A percentile compares a stretch with the other conserved stretches of the same genome.
phyloP scores from a whole-genome alignment of 2,329 filamentous ascomycete genomes.

The Fonsecaea pugnacius region DNA sequence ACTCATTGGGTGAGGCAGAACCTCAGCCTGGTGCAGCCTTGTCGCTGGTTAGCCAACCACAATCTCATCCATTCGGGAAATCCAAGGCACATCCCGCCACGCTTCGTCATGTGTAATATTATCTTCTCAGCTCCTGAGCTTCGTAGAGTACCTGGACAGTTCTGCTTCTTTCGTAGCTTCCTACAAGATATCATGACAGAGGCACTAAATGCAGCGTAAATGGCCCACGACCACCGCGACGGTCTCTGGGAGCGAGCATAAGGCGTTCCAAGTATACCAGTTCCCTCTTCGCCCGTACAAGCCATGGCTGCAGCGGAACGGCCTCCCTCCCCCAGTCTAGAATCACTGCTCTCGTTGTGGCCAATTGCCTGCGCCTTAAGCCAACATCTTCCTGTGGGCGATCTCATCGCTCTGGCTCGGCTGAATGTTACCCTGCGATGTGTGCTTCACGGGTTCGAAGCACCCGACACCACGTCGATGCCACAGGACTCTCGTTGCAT shows the following conservation, averaged over 20 bases:
- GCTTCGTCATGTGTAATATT: not conserved
- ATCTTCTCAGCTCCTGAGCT: not conserved
- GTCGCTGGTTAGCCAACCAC: slow-evolving; percentile 3
- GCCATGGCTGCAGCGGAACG: slow-evolving; percentile 5
- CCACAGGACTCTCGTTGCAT: not conserved
- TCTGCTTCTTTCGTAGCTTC: not conserved
- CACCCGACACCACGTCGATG: slow-evolving; percentile 2
- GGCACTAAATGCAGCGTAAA: not conserved
- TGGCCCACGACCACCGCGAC: not conserved
- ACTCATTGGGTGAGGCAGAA: not conserved
- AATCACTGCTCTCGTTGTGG: slow-evolving; percentile 39
- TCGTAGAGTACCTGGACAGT: not conserved
- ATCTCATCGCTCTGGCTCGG: slow-evolving; percentile 40
- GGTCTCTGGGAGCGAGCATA: not conserved
- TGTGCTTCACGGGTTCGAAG: slow-evolving; percentile 40
- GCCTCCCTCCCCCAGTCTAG: slow-evolving; percentile 25
- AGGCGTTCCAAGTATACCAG: not conserved
- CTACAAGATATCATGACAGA: not conserved
- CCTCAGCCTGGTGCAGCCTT: slow-evolving; percentile 15
- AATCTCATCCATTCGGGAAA: not conserved
- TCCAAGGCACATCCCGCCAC: slow-evolving; percentile 4
- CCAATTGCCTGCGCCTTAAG: slow-evolving; percentile 39
- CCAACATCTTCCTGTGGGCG: slow-evolving; percentile 37
- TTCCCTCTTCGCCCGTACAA: not conserved
- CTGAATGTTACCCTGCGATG: slow-evolving; percentile 37